Percentiles rank a stretch among this genome's conserved stretches.
These are phyloP conservation scores for Psilocybe cubensis DNA, from an alignment of 768 basidiomycete genomes.

Conservation along the genomic window DNA sequence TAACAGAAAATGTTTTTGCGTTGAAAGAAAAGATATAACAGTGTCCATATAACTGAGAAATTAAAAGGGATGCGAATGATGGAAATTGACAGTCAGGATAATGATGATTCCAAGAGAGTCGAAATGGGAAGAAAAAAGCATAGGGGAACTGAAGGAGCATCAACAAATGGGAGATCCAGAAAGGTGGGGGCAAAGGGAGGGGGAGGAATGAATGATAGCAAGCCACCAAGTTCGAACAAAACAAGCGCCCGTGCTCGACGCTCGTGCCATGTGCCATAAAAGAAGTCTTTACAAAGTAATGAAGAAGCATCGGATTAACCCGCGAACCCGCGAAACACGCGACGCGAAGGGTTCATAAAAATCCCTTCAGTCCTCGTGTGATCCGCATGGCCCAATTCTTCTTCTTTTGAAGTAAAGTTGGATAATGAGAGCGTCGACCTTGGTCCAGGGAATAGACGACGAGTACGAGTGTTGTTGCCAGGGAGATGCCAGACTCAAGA, in stretches of 20 bases:
- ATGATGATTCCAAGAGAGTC: too few species aligned
- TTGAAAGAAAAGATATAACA: neutral
- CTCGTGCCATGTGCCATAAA: neutral
- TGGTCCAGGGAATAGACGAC: too few species aligned
- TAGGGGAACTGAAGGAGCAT: neutral
- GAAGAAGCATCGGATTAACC: neutral
- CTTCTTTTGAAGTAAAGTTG: too few species aligned
- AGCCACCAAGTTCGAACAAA: neutral
- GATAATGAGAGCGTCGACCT: too few species aligned
- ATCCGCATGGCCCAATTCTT: too few species aligned
- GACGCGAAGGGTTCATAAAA: neutral
- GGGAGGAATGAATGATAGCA: neutral
- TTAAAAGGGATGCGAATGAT: neutral
- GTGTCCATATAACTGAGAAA: neutral
- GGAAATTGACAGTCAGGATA: too few species aligned
- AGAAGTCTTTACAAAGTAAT: too few species aligned
- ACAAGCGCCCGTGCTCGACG: neutral
- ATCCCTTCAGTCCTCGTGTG: neutral
- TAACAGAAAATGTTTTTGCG: neutral
- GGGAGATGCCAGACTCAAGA: too few species aligned
- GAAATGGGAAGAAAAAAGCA: neutral
- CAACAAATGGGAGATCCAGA: too few species aligned
- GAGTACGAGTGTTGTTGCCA: too few species aligned
- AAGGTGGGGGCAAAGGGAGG: too few species aligned
- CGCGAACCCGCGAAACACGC: neutral